A percentile compares a stretch with the other conserved stretches of the same genome.
Evolutionary conservation across 345 rosid species (phyloP).

Genomic region (Draba incana): DNA sequence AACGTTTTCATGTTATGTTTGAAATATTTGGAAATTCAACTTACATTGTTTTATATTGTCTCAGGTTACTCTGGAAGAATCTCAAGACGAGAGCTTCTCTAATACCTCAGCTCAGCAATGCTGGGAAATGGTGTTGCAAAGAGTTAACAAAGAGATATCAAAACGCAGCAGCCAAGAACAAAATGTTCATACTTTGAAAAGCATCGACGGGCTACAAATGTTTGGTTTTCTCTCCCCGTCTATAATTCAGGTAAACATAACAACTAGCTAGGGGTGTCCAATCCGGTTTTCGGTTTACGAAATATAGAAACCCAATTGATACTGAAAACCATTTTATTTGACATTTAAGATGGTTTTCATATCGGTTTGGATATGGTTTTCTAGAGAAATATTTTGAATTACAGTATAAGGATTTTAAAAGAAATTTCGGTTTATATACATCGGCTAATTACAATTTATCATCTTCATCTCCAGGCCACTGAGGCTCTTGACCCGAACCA

Average conservation of each 20-base stretch:
- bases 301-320: not conserved
- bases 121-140: slow-evolving; percentile 78
- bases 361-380: not conserved
- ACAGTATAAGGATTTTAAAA: not conserved
- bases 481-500: slow-evolving; percentile 83
- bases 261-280: not conserved
- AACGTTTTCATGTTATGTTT: not conserved
- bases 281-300: not conserved
- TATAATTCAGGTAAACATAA: slow-evolving; percentile 55
- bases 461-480: slow-evolving; percentile 49
- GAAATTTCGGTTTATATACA: too few species aligned
- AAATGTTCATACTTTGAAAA: slow-evolving; percentile 31
- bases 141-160: slow-evolving; percentile 40
- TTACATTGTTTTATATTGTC: not conserved
- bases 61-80: slow-evolving; percentile 79
- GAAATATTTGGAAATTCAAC: not conserved
- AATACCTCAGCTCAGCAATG: slow-evolving; percentile 64
- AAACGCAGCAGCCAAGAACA: slow-evolving; percentile 3
- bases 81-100: slow-evolving; percentile 52
- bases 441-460: not conserved
- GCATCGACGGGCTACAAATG: slow-evolving; percentile 67
- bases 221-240: slow-evolving; percentile 69
- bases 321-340: not conserved
- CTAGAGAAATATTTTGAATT: not conserved
- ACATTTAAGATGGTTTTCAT: not conserved